phyloP scores from a whole-genome alignment of 257 asterid species.

The Solanum gandarillasii region DNA sequence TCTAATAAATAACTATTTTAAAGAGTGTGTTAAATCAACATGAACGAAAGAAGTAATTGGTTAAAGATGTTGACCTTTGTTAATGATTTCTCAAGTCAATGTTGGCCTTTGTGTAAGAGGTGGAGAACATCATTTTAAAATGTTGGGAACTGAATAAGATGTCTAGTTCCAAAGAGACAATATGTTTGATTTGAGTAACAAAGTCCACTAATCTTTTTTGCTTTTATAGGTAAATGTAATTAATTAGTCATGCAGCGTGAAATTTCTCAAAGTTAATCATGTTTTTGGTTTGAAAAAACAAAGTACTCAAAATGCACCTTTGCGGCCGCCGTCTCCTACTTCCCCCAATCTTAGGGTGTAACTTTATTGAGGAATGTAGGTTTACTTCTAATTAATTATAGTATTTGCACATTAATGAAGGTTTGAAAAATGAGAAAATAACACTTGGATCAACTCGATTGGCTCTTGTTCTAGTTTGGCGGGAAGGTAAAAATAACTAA shows the following conservation, averaged over 20 bases:
- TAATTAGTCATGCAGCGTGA: not conserved
- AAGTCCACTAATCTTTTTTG: not conserved
- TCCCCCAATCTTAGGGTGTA: not conserved
- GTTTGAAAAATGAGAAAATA: not conserved
- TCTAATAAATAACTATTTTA: too few species aligned
- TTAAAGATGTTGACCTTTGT: conserved; percentile 5
- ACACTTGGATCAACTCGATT: not conserved
- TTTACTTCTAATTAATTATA: not conserved
- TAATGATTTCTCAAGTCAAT: not conserved
- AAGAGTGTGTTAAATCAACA: not conserved
- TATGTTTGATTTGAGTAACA: conserved; percentile 4
- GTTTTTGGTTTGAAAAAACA: not conserved
- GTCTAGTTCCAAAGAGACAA: conserved; percentile 23
- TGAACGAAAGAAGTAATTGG: not conserved
- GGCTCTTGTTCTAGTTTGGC: not conserved
- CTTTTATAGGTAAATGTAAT: not conserved
- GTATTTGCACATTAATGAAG: not conserved
- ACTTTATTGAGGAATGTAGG: not conserved
- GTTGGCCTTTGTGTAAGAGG: not conserved
- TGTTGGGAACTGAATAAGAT: not conserved
- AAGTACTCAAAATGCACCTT: conserved; percentile 2
- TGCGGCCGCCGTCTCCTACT: conserved; percentile 12
- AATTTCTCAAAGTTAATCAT: not conserved
- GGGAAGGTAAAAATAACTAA: not conserved
- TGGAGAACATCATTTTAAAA: conserved; percentile 10